Percentiles rank a stretch among this genome's conserved stretches.
phyloP scores from a whole-genome alignment of 176 grass and related monocot species.

The Oryza glumipatula region DNA sequence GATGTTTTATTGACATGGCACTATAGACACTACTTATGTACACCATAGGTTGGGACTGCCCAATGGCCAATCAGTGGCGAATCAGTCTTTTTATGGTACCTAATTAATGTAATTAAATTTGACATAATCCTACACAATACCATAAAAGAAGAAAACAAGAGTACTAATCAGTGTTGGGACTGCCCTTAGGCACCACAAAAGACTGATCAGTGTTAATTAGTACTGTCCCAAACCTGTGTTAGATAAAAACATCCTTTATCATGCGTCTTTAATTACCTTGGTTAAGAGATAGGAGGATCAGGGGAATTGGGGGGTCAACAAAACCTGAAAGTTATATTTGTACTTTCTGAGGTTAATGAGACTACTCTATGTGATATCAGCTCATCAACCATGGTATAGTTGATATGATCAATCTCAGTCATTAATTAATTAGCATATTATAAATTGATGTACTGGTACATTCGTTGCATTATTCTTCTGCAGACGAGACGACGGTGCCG shows the following conservation, averaged over 20 bases:
- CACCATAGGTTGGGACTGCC: no score
- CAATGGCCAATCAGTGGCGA: no score
- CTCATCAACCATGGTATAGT: neutral
- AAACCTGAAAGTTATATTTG: neutral
- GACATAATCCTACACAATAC: no score
- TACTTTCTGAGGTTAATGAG: neutral
- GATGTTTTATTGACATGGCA: no score
- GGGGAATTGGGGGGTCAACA: neutral
- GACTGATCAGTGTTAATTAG: neutral
- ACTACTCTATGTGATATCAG: conserved; percentile 6
- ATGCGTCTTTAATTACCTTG: no score
- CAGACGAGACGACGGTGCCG: neutral
- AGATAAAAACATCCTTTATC: neutral
- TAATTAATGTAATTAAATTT: no score
- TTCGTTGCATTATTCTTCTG: conserved; percentile 27
- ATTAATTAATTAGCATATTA: neutral
- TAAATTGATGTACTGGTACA: neutral
- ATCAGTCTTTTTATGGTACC: no score
- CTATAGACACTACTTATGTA: no score
- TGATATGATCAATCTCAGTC: neutral
- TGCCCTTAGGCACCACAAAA: no score
- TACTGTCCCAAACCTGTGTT: neutral
- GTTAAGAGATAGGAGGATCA: neutral
- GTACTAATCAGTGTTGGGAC: no score
- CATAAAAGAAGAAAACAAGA: no score